phyloP scores from a whole-genome alignment of 331 rosid genomes.

The Malus hybrid region DNA sequence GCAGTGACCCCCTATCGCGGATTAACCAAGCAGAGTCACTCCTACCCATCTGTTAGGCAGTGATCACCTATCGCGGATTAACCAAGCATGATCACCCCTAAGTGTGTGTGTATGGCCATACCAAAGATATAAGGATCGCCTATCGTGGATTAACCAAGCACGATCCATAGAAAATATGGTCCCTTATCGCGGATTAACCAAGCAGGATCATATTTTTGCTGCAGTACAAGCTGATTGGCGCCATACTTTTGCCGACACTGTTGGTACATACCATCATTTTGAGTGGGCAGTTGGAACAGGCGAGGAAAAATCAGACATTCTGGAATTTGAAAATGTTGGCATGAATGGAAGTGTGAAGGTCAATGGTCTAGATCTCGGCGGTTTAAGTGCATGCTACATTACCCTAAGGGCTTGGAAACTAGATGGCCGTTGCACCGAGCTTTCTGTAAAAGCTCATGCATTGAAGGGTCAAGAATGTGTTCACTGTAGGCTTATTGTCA shows the following conservation, averaged over 20 bases:
- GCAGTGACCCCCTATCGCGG: no score
- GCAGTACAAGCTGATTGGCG: slow-evolving; percentile 84
- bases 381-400: slow-evolving; percentile 72
- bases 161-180: no score
- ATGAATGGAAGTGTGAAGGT: slow-evolving; percentile 73
- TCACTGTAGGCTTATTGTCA: slow-evolving; percentile 83
- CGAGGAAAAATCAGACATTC: slow-evolving; percentile 90
- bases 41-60: no score
- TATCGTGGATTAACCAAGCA: no score
- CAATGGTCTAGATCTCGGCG: slow-evolving; percentile 72
- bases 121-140: no score
- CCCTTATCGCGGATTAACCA: no score
- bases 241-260: slow-evolving; percentile 73
- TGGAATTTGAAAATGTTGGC: slow-evolving; percentile 92
- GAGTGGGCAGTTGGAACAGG: slow-evolving; percentile 99
- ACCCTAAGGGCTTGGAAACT: slow-evolving; percentile 90
- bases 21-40: no score
- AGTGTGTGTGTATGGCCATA: no score
- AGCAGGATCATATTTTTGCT: no score
- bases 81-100: no score
- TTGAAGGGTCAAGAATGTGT: slow-evolving; percentile 91
- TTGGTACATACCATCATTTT: slow-evolving; percentile 79
- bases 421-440: slow-evolving; percentile 93
- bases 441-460: slow-evolving; percentile 93
- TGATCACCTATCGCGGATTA: no score